Evolutionary conservation across 441 rosid species (phyloP).

Genomic region (Gossypium trilobum): DNA sequence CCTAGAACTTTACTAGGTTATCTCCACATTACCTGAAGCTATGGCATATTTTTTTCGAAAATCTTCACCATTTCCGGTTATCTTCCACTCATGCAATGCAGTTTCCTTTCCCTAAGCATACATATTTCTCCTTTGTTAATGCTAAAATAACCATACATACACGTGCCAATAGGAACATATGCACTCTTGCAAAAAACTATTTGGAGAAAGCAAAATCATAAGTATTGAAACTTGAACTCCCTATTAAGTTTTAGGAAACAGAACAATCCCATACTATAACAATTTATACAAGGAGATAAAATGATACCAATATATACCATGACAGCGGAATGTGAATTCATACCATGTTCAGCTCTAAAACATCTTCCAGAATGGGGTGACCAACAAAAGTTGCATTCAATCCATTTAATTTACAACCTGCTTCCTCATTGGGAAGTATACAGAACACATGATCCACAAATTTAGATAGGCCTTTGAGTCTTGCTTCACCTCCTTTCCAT

Average conservation of each 20-base stretch:
- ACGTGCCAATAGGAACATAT: background rate
- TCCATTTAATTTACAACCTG: constrained; percentile 52
- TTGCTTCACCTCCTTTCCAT: constrained; percentile 85
- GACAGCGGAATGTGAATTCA: constrained; percentile 10
- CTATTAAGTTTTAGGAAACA: background rate
- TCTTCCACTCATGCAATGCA: constrained; percentile 32
- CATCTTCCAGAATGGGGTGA: constrained; percentile 76
- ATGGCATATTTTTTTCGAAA: constrained; percentile 35
- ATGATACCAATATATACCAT: background rate
- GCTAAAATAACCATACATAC: background rate
- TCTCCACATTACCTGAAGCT: constrained; percentile 45
- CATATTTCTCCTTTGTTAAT: constrained; percentile 10
- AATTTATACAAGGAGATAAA: background rate
- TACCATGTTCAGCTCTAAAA: constrained; percentile 48
- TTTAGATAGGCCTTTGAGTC: constrained; percentile 51
- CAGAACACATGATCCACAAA: constrained; percentile 83
- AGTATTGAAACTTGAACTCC: background rate
- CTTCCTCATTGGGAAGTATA: constrained; percentile 73
- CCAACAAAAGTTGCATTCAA: constrained; percentile 73
- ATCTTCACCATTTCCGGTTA: constrained; percentile 34
- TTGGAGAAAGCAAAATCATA: background rate
- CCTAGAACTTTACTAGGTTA: constrained; percentile 8
- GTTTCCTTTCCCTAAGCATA: constrained; percentile 39
- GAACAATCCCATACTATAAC: background rate
- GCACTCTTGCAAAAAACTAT: background rate